Evolutionary conservation across 345 rosid species (phyloP).

Genomic region (Diplotaxis tenuifolia): DNA sequence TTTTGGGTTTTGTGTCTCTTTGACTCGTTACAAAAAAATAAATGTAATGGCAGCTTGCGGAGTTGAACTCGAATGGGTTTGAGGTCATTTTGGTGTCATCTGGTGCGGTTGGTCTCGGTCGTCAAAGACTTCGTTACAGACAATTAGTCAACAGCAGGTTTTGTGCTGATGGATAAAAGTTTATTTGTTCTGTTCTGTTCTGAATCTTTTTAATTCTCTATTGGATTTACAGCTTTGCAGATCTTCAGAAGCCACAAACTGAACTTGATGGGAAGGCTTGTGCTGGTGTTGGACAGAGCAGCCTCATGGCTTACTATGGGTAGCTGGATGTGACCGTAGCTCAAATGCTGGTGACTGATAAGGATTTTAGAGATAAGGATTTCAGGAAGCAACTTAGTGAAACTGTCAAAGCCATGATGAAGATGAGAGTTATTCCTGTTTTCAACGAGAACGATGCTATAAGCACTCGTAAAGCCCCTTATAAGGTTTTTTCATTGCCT

Average conservation of each 20-base stretch:
- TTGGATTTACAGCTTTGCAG: constrained; percentile 70
- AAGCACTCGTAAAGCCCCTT: constrained; percentile 95
- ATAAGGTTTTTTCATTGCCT: constrained; percentile 55
- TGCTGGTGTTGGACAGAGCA: constrained; percentile 98
- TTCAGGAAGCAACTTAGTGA: constrained; percentile 84
- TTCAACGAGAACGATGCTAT: constrained; percentile 97
- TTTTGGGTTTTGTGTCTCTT: background rate
- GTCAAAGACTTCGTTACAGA: constrained; percentile 88
- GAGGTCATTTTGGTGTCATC: constrained; percentile 93
- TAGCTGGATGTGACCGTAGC: constrained; percentile 96
- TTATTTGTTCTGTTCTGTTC: background rate
- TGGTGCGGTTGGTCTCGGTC: constrained; percentile 97
- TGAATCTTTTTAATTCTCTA: constrained; percentile 7
- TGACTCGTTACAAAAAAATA: background rate
- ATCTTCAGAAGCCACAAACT: constrained; percentile 87
- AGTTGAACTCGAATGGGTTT: constrained; percentile 68
- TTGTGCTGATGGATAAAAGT: background rate
- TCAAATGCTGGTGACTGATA: constrained; percentile 94
- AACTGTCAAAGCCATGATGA: constrained; percentile 63
- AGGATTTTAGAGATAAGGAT: constrained; percentile 70
- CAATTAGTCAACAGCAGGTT: constrained; percentile 92
- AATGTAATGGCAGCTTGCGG: constrained; percentile 61
- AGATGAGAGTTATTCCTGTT: constrained; percentile 76
- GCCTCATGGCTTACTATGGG: constrained; percentile 94
- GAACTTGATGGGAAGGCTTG: constrained; percentile 98